Base-by-base conservation (phyloP, 1,284 basidiomycete species). In the Sporisorium iseilematis-ciliati region DNA sequence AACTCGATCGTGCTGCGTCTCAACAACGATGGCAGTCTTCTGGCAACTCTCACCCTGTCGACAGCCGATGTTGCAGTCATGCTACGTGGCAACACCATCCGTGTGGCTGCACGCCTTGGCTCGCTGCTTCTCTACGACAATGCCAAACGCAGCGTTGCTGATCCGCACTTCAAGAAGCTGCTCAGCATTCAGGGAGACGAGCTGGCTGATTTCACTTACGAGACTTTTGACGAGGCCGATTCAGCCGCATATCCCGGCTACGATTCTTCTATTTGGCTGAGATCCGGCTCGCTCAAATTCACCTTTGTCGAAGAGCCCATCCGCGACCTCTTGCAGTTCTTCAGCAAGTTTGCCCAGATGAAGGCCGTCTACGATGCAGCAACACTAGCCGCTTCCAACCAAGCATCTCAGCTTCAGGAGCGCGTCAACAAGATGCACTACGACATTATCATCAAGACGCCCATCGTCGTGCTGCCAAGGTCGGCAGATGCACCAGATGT, bases 151-250 rank as follows among this genome's bases (percentile, higher is more conserved):
- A 87, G 90, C 38, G 75, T 78, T 18, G 78, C 76, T 1, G 89
- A 91, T 60, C 88, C 90, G 1, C 77, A 84, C 14, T 97, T 96
- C 88, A 93, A 93, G 81, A 90, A 94, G 80, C 89, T 99, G 10
- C 87, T 99, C 60, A 93, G 94, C 31, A 99, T 99, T 61, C 94
- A 99, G 83, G 97, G 95, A 41, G 91, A 94, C 79, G 93, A 99
- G 85, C 90, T 99, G 51, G 96, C 95, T 25, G 93, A 97, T 85
- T 95, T 99, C 87, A 90, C 90, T 59, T 98, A 99, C 86, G 92
- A 97, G 86, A 99, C 95, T 0, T 96, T 91, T 86, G 93, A 96
- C 85, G 85, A 87, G 3, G 80, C 77, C 10, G 88, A 89, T 40
- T 65, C 80, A 7, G 87, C 89, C 35, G 88, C 88, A 1, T 93